Percentiles rank a stretch among this genome's conserved stretches.
Conservation (phyloP, 2,329 filamentous ascomycete species). For the Drechslerella coelobrocha region DNA sequence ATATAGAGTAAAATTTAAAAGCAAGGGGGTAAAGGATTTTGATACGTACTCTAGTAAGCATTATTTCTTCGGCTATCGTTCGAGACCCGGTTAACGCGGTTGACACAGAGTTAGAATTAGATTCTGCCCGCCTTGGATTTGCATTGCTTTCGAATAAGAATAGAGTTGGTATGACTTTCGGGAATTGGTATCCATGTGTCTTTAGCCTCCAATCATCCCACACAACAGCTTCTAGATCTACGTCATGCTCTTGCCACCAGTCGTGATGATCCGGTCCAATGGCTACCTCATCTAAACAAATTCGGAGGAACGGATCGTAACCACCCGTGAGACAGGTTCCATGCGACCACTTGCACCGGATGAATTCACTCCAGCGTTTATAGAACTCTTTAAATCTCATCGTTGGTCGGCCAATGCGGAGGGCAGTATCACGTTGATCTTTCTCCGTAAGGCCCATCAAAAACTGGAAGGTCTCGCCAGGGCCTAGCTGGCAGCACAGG, state of each 20-base stretch:
- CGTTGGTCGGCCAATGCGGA: too few relatives aligned
- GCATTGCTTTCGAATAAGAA: background rate
- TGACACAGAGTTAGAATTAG: too few relatives aligned
- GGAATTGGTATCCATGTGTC: conserved; percentile 15
- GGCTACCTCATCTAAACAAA: background rate
- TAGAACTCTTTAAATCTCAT: background rate
- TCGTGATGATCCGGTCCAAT: background rate
- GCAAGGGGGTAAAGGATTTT: too few relatives aligned
- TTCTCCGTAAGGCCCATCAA: too few relatives aligned
- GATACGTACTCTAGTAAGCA: too few relatives aligned
- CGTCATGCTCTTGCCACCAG: conserved; percentile 3
- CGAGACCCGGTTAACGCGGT: too few relatives aligned
- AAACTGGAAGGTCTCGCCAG: too few relatives aligned
- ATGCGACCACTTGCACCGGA: background rate
- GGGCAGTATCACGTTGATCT: too few relatives aligned
- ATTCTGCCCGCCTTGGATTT: background rate
- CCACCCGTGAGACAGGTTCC: background rate
- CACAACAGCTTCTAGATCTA: conserved; percentile 4
- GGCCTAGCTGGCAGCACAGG: too few relatives aligned
- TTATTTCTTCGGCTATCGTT: too few relatives aligned
- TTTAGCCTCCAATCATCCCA: conserved; percentile 36
- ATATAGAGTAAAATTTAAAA: too few relatives aligned
- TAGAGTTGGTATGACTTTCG: background rate
- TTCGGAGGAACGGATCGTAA: conserved; percentile 9
- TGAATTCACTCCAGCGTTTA: background rate